Base-by-base conservation (phyloP, 129 eudicot genomes). In the Tanacetum coccineum region DNA sequence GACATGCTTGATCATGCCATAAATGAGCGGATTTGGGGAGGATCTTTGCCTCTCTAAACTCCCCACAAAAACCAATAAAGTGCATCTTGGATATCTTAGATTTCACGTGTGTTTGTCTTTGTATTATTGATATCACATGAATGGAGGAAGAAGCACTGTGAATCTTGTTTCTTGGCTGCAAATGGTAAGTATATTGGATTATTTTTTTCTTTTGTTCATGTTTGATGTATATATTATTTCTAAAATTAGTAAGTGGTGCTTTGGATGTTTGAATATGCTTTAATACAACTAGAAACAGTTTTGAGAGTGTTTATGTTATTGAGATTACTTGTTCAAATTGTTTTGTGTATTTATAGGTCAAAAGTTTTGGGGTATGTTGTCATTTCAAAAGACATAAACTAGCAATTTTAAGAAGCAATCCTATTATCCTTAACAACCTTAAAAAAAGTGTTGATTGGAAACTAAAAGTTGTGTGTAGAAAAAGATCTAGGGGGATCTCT, bases 11-110 rank as follows among this genome's bases (percentile, higher is more conserved):
- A 73, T 49, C 58, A 89, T 83, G 96, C 81, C 49, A 59, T 81
- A 75, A 83, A 4, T 60, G 71, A 64, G 77, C 83, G 87, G 86
- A 71, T 81, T 81, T 74, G 81, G 94, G 66, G 93, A 77, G 90
- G 83, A 61, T 57, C 49, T 28, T 81, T 68, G 70, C 96, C 94
- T 89, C 96, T 89, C 90, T 89, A 21, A 83, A 74, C 81, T 70
- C 84, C 74, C 85, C 79, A 47, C 15, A 21, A 49, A 13, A 54
- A 32, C 17, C 20, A 4, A 1, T 8, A 46, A 74, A 52, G 66
- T 72, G 26, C 67, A 65, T 12, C 25, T 10, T 21, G 59, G 52
- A 30, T 76, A 22, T 54, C 56, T 14, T 36, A 32, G 54, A 52
- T 26, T 62, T 59, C 53, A 2, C 49, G 26, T 46, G 53, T 69